Evolutionary conservation across 768 basidiomycete genomes (phyloP).

Genomic region (Calocera cornea): DNA sequence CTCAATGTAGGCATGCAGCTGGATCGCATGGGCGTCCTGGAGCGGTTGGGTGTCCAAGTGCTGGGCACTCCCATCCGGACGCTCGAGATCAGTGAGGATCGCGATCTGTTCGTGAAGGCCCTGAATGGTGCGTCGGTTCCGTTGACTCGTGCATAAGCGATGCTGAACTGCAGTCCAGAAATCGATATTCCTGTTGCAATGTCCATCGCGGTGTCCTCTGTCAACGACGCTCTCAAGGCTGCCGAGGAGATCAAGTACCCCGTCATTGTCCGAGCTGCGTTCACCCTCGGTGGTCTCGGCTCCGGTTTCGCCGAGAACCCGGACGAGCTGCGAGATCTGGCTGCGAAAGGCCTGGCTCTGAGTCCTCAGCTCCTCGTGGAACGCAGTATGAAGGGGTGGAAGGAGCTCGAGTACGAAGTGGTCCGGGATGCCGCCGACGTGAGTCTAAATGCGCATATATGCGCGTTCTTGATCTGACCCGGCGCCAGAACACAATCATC

Average conservation of each 20-base stretch:
- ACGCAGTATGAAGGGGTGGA: slow-evolving; percentile 98
- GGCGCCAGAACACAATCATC: slow-evolving; percentile 76
- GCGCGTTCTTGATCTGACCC: slow-evolving; percentile 13
- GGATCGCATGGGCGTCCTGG: slow-evolving; percentile 91
- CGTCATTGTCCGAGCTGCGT: slow-evolving; percentile 91
- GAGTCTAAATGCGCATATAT: slow-evolving; percentile 23
- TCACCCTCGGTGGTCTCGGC: slow-evolving; percentile 94
- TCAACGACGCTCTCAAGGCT: slow-evolving; percentile 82
- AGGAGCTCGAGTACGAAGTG: slow-evolving; percentile 98
- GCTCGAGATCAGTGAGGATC: slow-evolving; percentile 91
- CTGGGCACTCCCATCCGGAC: slow-evolving; percentile 91
- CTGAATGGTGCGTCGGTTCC: slow-evolving; percentile 57
- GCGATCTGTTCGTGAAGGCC: slow-evolving; percentile 90
- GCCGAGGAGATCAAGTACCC: slow-evolving; percentile 91
- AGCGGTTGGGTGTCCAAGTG: slow-evolving; percentile 82
- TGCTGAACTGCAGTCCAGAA: slow-evolving; percentile 37
- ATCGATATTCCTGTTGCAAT: slow-evolving; percentile 93
- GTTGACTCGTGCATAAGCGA: neutral
- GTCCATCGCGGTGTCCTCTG: slow-evolving; percentile 91
- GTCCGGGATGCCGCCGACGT: slow-evolving; percentile 96
- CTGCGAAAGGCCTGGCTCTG: slow-evolving; percentile 79
- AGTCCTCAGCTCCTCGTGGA: slow-evolving; percentile 95
- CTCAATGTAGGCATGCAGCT: slow-evolving; percentile 94
- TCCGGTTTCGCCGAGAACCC: slow-evolving; percentile 94
- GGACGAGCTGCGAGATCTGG: slow-evolving; percentile 86